Conservation (phyloP, 1,284 basidiomycete genomes). For the Sanguinoderma infundibulare region DNA sequence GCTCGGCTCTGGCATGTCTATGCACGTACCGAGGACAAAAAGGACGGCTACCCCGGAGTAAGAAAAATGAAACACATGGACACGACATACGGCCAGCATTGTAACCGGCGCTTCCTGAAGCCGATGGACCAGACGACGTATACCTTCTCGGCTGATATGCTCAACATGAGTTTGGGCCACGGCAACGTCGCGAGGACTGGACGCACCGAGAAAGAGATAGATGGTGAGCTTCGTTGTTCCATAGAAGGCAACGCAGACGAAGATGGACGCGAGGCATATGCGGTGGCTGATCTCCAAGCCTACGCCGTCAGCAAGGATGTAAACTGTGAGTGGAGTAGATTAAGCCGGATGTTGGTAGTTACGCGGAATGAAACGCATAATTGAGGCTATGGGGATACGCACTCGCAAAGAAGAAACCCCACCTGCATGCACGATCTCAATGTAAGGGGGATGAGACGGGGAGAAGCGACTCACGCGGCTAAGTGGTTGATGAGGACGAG, state of each 20-base stretch:
- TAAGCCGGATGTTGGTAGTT: too few relatives aligned
- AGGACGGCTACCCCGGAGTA: constrained; percentile 40
- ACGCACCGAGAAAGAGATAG: constrained; percentile 41
- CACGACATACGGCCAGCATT: constrained; percentile 41
- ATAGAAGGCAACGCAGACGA: constrained; percentile 44
- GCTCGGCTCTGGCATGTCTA: neutral
- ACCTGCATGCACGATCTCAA: constrained; percentile 26
- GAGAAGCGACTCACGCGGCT: constrained; percentile 32
- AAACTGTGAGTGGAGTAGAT: constrained; percentile 28
- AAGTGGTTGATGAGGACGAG: constrained; percentile 35
- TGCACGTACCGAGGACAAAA: constrained; percentile 38
- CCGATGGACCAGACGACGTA: constrained; percentile 39
- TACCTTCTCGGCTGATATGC: constrained; percentile 40
- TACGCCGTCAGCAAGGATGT: constrained; percentile 42
- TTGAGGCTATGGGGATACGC: constrained; percentile 17
- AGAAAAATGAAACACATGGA: constrained; percentile 35
- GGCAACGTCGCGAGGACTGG: neutral
- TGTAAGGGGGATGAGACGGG: neutral
- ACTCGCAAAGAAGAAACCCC: constrained; percentile 41
- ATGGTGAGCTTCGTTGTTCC: constrained; percentile 41
- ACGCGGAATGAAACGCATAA: too few relatives aligned
- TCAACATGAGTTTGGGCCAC: constrained; percentile 6
- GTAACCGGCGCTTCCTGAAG: constrained; percentile 27
- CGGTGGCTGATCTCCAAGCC: constrained; percentile 37
- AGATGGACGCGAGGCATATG: constrained; percentile 42